Conservation (phyloP, 2,329 filamentous ascomycete genomes). For the Ascochyta koolunga region DNA sequence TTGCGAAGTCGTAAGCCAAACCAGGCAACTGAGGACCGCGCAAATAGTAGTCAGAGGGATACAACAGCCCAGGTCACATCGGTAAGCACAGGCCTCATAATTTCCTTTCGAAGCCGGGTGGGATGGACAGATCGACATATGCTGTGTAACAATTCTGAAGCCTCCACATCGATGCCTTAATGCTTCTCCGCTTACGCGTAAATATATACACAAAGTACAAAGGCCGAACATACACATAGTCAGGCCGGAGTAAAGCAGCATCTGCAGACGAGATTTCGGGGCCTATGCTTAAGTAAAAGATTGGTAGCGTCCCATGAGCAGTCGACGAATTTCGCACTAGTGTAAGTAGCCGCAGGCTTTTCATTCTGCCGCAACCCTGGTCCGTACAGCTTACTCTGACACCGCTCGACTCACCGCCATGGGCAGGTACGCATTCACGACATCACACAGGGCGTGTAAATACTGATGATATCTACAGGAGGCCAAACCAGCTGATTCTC, state of each 20-base stretch:
- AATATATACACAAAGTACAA: background rate
- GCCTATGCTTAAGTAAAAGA: background rate
- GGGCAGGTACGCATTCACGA: slow-evolving; percentile 10
- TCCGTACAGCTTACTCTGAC: slow-evolving; percentile 6
- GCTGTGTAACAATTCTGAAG: background rate
- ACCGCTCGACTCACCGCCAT: slow-evolving; percentile 20
- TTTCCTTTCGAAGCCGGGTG: background rate
- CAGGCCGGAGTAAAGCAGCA: background rate
- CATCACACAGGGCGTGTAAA: slow-evolving; percentile 1
- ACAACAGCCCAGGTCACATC: background rate
- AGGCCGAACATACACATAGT: background rate
- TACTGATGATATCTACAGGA: slow-evolving; percentile 53
- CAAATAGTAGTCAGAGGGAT: background rate
- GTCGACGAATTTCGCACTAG: slow-evolving; percentile 9
- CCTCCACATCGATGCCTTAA: background rate
- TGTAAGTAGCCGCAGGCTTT: slow-evolving; percentile 1
- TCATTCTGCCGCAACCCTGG: slow-evolving; percentile 9
- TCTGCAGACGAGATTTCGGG: background rate
- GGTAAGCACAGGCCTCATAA: background rate
- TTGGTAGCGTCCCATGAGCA: background rate
- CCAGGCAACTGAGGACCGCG: slow-evolving; percentile 3
- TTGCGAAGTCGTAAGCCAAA: background rate
- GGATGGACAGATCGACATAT: background rate
- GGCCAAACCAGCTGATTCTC: slow-evolving; percentile 82
- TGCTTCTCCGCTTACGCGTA: background rate